Evolutionary conservation across 768 basidiomycete species (phyloP).

Genomic region (Psilocybe tampanensis): DNA sequence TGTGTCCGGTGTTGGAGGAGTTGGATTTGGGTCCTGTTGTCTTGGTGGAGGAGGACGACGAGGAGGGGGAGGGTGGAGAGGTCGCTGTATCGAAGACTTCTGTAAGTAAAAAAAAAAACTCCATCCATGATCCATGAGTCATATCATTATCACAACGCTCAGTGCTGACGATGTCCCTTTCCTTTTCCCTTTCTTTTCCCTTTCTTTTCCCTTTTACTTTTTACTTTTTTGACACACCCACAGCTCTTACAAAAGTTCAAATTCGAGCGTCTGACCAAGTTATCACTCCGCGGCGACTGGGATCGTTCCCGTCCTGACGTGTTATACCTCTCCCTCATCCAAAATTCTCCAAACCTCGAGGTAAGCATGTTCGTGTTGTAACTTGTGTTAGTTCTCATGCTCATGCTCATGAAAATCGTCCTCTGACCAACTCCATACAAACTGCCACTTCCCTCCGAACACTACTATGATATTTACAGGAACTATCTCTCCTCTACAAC

Average conservation of each 20-base stretch:
- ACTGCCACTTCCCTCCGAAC: too few relatives aligned
- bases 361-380: too few relatives aligned
- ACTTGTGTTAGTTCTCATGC: too few relatives aligned
- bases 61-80: background rate
- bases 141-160: too few relatives aligned
- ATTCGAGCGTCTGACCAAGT: conserved; percentile 10
- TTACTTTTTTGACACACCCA: too few relatives aligned
- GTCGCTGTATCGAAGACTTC: background rate
- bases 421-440: too few relatives aligned
- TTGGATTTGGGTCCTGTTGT: conserved; percentile 10
- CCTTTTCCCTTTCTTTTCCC: too few relatives aligned
- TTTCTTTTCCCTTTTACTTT: too few relatives aligned
- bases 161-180: too few relatives aligned
- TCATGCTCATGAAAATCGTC: too few relatives aligned
- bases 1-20: conserved; percentile 9
- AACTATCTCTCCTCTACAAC: conserved; percentile 11
- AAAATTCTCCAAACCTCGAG: conserved; percentile 6
- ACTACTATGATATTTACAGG: conserved; percentile 2
- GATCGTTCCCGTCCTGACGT: background rate
- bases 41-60: background rate
- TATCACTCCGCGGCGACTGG: conserved; percentile 7
- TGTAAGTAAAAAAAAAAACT: too few relatives aligned
- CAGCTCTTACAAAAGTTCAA: conserved; percentile 17
- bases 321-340: background rate
- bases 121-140: too few relatives aligned